Percentiles rank a stretch among this genome's conserved stretches.
phyloP scores from a whole-genome alignment of 176 grass and related monocot genomes.

The Leersia perrieri region DNA sequence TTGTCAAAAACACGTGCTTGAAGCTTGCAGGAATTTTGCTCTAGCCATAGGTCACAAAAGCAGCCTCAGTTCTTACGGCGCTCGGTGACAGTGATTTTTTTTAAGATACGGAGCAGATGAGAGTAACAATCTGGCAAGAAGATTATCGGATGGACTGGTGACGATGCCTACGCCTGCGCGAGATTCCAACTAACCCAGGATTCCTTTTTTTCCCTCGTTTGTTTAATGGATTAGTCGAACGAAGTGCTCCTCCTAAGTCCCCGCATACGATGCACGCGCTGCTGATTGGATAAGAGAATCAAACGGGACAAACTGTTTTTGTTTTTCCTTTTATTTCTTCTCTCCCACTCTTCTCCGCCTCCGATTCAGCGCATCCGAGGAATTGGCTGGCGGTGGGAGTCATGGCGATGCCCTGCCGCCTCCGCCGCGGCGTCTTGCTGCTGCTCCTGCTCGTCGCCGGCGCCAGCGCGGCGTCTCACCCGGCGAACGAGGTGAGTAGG shows the following conservation, averaged over 20 bases:
- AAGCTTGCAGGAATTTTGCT: not conserved
- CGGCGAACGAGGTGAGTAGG: not conserved
- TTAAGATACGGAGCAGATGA: not conserved
- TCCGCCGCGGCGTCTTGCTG: not conserved
- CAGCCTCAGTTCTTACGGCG: not conserved
- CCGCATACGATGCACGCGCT: not conserved
- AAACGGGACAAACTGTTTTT: not conserved
- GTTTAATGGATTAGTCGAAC: not conserved
- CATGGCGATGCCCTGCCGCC: not conserved
- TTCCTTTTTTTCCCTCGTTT: not conserved
- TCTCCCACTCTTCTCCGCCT: not conserved
- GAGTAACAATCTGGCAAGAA: not conserved
- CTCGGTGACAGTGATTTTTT: not conserved
- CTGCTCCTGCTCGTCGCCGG: not conserved
- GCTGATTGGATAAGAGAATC: not conserved
- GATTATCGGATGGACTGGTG: slow-evolving; percentile 19
- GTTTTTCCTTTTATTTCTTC: not conserved
- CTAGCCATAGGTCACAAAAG: not conserved
- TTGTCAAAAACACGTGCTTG: slow-evolving; percentile 5
- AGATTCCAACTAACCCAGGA: slow-evolving; percentile 11
- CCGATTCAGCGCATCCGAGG: not conserved
- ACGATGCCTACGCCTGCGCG: not conserved
- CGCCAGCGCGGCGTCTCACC: not conserved
- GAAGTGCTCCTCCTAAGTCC: not conserved
- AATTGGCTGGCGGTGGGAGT: not conserved